Base-by-base conservation (phyloP, 1,139 yeast species). In the Ashbya aceris region DNA sequence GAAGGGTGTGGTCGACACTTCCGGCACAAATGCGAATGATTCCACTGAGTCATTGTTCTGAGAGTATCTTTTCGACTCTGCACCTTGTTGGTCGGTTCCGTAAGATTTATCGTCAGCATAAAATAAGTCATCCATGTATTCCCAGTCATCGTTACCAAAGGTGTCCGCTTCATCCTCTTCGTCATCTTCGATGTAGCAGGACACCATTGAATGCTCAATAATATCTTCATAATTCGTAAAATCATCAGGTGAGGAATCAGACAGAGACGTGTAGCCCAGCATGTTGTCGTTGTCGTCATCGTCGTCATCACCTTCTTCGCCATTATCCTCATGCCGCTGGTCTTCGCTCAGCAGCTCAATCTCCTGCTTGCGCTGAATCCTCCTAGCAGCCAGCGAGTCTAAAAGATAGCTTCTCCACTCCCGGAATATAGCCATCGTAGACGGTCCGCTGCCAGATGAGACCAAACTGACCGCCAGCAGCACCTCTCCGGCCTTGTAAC, bases 401-500 rank as follows among this genome's bases (percentile, higher is more conserved):
- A 20, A 5, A 8, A 40, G 27, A 9, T 33, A 39, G 30, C 42
- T 45, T 36, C 48, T 46, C 60, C 60, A 56, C 12, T 45, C 42
- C 30, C 42, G 50, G 39, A 49, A 58, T 2, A 50, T 51, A 17
- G 53, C 51, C 20, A 49, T 44, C 3, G 53, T 49, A 4, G 50
- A 40, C 11, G 33, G 30, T 8, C 47, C 46, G 31, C 47, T 52
- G n/a, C 46, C 34, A 27, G 43, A 43, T 7, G 50, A 46, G 8
- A 36, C 38, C 20, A 59, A 39, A 30, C 43, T 42, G 31, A 59
- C 51, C 3, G 51, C 54, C 27, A 59, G 40, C 34, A 51, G 52
- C 6, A 59, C 48, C 17, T 56, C 56, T 8, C 62, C 64, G 9
- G 55, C 45, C 37, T 34, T 14, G 14, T 34, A 34, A 9, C 14